A percentile compares a stretch with the other conserved stretches of the same genome.
Conservation (phyloP, 768 basidiomycete genomes). For the Clathrus columnatus region DNA sequence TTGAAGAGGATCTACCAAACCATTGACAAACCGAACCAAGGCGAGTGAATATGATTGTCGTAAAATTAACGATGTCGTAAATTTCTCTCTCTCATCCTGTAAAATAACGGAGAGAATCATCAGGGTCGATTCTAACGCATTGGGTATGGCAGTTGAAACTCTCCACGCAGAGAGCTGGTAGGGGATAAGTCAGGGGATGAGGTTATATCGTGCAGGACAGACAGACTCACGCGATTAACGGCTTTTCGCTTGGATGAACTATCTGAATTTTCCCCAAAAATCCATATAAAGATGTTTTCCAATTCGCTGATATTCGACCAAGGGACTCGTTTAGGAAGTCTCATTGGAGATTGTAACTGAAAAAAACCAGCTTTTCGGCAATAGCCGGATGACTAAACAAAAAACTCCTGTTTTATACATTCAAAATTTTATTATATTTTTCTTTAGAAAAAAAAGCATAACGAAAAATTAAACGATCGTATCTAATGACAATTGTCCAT, state of each 20-base stretch:
- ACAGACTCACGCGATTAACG: conserved; percentile 49
- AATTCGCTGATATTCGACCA: conserved; percentile 66
- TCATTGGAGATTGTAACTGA: conserved; percentile 47
- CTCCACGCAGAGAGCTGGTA: conserved; percentile 71
- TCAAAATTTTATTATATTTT: neutral
- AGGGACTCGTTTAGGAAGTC: conserved; percentile 71
- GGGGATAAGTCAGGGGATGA: too few species aligned
- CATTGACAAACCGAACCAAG: conserved; percentile 85
- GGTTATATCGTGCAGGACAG: too few species aligned
- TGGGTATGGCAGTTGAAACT: conserved; percentile 65
- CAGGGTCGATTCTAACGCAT: conserved; percentile 68
- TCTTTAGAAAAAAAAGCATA: neutral
- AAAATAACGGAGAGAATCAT: conserved; percentile 51
- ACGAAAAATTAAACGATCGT: neutral
- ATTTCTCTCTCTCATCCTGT: conserved; percentile 42
- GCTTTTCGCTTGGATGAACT: conserved; percentile 46
- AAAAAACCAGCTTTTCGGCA: neutral
- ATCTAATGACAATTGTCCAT: neutral
- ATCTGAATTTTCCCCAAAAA: conserved; percentile 59
- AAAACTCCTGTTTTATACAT: neutral
- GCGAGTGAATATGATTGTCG: conserved; percentile 76
- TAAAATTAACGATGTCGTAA: conserved; percentile 33
- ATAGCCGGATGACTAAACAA: neutral
- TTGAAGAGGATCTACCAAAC: conserved; percentile 91
- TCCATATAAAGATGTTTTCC: conserved; percentile 67